Evolutionary conservation across 192 early-diverging fungal species (phyloP), one percentile per base, ranked within the genome.

Genomic region (Ambispora gerdemannii): DNA sequence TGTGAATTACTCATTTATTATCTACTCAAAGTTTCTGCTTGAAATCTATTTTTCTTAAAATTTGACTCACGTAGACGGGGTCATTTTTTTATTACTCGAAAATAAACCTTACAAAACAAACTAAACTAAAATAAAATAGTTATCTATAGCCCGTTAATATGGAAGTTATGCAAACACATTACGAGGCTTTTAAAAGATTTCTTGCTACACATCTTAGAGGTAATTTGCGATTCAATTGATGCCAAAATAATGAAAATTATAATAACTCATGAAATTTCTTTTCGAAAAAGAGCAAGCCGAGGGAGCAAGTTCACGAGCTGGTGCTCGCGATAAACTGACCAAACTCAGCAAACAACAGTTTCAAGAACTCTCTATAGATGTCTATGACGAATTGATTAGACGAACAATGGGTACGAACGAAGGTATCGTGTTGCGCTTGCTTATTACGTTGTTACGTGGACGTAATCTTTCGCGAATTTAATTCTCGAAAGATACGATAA

Each of bases 311-410:
- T 77, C 79, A 71, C 71, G 87, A 55, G 72, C 72, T 31, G 74
- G 74, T 30, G 86, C 87, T 7, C 70, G 87, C 63, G 88, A 93
- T 47, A 97, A 97, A 75, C 80, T 98, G 11, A 83, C 84, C 13
- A 82, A 88, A 50, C 80, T 96, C 25, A 83, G 88, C 36, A 84
- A 87, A 51, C 83, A 85, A 65, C 95, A 98, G 76, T 94, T 97
- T 79, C 87, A 92, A 72, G 96, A 97, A 76, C 85, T 98, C n/a
- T 85, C 90, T 31, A 95, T 91, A 2, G 95, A 98, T 79, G 95
- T 98, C 8, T 95, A 91, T 78, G 96, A 98, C 78, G 96, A 98
- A 75, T 83, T 96, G 75, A 86, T 83, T 43, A 78, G 96, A 56
- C 67, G 96, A 20, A 76, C 71, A 50, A 62, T 63, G 50, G 82